A percentile compares a stretch with the other conserved stretches of the same genome.
Conservation (phyloP, 1,139 yeast genomes). For the Candida sp. region DNA sequence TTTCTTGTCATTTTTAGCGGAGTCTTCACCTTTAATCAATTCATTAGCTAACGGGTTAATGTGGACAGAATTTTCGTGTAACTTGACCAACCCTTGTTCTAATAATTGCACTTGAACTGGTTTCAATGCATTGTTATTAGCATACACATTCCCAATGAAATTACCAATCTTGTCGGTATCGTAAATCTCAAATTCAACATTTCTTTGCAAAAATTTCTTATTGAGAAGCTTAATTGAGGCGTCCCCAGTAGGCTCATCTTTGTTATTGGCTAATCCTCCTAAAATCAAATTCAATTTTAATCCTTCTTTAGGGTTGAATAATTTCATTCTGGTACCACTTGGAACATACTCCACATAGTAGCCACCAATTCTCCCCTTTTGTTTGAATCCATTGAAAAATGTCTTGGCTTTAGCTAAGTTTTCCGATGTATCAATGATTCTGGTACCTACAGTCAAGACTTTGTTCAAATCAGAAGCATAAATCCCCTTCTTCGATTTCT, state of each 20-base stretch:
- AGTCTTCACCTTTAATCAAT: slow-evolving; percentile 58
- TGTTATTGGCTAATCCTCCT: slow-evolving; percentile 66
- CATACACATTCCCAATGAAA: slow-evolving; percentile 68
- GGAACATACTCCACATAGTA: slow-evolving; percentile 68
- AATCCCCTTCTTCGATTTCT: slow-evolving; percentile 57
- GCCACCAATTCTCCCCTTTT: slow-evolving; percentile 57
- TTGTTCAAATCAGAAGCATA: slow-evolving; percentile 49
- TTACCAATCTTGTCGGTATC: slow-evolving; percentile 79
- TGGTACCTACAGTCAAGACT: slow-evolving; percentile 47
- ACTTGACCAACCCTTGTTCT: slow-evolving; percentile 59
- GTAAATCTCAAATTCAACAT: slow-evolving; percentile 65
- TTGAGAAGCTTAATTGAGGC: slow-evolving; percentile 56
- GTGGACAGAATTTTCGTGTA: slow-evolving; percentile 64
- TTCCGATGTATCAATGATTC: slow-evolving; percentile 81
- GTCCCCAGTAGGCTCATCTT: slow-evolving; percentile 40
- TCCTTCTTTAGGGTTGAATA: slow-evolving; percentile 71
- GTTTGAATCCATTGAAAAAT: slow-evolving; percentile 65
- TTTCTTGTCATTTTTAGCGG: slow-evolving; percentile 50
- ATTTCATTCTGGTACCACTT: slow-evolving; percentile 63
- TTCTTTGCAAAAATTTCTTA: slow-evolving; percentile 64
- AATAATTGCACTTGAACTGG: slow-evolving; percentile 67
- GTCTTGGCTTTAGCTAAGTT: slow-evolving; percentile 69
- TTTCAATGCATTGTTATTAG: slow-evolving; percentile 41
- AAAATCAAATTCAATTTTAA: slow-evolving; percentile 66
- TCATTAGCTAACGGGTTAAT: slow-evolving; percentile 54